A percentile compares a stretch with the other conserved stretches of the same genome.
phyloP scores from a whole-genome alignment of 1,284 basidiomycete species.

The Caloboletus inedulis region DNA sequence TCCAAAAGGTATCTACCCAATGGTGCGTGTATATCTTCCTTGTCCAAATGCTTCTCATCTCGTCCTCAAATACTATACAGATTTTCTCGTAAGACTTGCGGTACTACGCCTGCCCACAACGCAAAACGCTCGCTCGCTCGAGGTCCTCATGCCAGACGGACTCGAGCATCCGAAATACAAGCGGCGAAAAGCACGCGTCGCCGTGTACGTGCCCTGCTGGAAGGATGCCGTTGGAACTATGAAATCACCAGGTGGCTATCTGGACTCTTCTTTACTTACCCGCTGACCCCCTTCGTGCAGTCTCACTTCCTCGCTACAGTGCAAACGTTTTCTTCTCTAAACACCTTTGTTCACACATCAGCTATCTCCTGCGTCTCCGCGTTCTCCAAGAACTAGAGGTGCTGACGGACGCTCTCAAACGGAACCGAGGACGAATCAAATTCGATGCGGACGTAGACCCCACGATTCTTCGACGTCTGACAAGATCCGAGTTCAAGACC shows the following conservation, averaged over 20 bases:
- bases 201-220: slow-evolving; percentile 56
- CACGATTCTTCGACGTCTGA: slow-evolving; percentile 56
- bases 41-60: slow-evolving; percentile 3
- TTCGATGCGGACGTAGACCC: slow-evolving; percentile 13
- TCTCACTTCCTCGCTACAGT: slow-evolving; percentile 33
- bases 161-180: slow-evolving; percentile 63
- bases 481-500: slow-evolving; percentile 52
- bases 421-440: not conserved
- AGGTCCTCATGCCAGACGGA: slow-evolving; percentile 58
- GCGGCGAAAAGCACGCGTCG: slow-evolving; percentile 41
- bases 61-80: slow-evolving; percentile 35
- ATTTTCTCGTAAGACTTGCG: slow-evolving; percentile 64
- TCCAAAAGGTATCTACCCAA: slow-evolving; percentile 53
- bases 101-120: slow-evolving; percentile 41
- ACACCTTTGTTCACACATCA: slow-evolving; percentile 50
- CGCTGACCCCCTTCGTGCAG: slow-evolving; percentile 18
- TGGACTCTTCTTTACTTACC: slow-evolving; percentile 4
- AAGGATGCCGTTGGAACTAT: slow-evolving; percentile 42
- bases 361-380: slow-evolving; percentile 64
- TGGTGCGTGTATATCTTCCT: slow-evolving; percentile 40
- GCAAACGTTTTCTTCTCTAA: slow-evolving; percentile 35
- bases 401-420: slow-evolving; percentile 36
- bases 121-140: slow-evolving; percentile 13
- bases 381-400: slow-evolving; percentile 71
- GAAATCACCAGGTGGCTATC: slow-evolving; percentile 35